Base-by-base conservation (phyloP, 257 asterid genomes). In the Lavandula angustifolia region DNA sequence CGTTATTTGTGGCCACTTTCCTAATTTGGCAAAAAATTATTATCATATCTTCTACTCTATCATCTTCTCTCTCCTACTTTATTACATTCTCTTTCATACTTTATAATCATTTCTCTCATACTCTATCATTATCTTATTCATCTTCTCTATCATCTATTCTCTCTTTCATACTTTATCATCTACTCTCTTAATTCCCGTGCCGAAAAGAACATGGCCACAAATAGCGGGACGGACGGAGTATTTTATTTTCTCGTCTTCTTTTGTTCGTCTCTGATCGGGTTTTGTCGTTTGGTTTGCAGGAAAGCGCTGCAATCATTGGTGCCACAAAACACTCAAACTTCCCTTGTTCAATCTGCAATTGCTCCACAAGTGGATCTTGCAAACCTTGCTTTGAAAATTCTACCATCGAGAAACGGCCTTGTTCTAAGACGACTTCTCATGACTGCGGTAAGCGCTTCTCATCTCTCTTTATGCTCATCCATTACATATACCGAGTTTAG, bases 361-460 rank as follows among this genome's bases (percentile, higher is more conserved):
- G 40, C 81, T 31, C 84, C 80, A n/a, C 85, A 70, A 73, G 79
- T 73, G 60, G 83, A 92, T 74, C 73, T 84, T 70, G 86, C 87
- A 52, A 77, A 83, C 75, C 81, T 85, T 56, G 87, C 92, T 55
- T 61, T 89, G 83, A 84, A 74, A 70, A 73, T 92, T 74, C 69
- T 92, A 60, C 91, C 90, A 35, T 87, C 99, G 47, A 81, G 87
- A 75, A 86, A 87, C 32, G 99, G 99, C 56, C 51, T 78, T 7
- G 99, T 86, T 60, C 67, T 92, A 63, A 82, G 99, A 78, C 84
- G 95, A 83, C 91, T 92, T 64, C 48, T 89, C 32, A 87, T 92
- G 94, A 85, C 87, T 48, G 96, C 90, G 9, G 99, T 92, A 73
- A 82, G 96, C 67, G 7, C 71, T 62, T 70, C 51, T 74, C 55